Evolutionary conservation across 2,329 filamentous ascomycete genomes (phyloP).

Genomic region (Sclerotinia glacialis): DNA sequence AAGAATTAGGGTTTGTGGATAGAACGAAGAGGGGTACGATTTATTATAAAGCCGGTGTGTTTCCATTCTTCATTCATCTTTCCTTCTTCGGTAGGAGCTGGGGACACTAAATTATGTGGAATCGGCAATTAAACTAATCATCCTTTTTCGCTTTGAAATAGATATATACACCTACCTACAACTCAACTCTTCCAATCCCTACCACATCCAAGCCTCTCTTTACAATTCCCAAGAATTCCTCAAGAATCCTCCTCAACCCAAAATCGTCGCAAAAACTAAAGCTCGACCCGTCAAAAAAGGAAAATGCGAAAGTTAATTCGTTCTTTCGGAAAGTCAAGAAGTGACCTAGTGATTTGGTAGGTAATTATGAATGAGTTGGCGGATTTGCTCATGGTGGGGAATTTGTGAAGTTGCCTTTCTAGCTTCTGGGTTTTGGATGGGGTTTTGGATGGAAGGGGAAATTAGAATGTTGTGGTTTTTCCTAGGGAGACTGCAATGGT

Average conservation of each 20-base stretch:
- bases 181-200: constrained; percentile 59
- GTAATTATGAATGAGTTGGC: background rate
- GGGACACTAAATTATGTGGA: too few species aligned
- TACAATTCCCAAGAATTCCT: constrained; percentile 49
- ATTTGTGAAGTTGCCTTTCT: too few species aligned
- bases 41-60: constrained; percentile 64
- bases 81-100: too few species aligned
- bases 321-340: background rate
- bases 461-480: too few species aligned
- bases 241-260: constrained; percentile 8
- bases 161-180: constrained; percentile 68
- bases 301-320: background rate
- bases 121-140: too few species aligned
- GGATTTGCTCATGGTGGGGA: background rate
- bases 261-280: background rate
- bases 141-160: constrained; percentile 31
- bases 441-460: too few species aligned
- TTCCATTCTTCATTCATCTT: too few species aligned
- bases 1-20: constrained; percentile 59
- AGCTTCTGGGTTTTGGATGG: too few species aligned
- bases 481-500: too few species aligned
- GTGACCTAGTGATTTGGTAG: background rate
- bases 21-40: constrained; percentile 48
- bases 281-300: background rate
- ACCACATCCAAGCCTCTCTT: constrained; percentile 58